phyloP scores from a whole-genome alignment of 192 early-diverging fungal genomes.

The Backusella sp. region DNA sequence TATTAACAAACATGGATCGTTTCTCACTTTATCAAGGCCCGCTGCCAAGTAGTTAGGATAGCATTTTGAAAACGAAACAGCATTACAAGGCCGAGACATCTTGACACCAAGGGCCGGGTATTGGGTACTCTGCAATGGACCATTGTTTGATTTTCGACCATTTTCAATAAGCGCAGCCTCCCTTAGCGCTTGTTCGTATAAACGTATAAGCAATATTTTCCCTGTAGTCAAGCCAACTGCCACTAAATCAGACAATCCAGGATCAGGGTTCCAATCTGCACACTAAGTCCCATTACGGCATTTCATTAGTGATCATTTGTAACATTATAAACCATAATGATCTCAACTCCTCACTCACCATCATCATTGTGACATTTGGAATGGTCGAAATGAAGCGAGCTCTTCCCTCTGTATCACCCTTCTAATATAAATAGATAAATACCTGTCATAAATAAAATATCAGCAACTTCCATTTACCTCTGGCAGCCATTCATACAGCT shows the following conservation, averaged over 20 bases:
- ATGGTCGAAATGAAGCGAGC: constrained; percentile 20
- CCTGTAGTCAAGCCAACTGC: constrained; percentile 62
- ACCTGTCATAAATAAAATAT: background rate
- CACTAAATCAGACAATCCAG: constrained; percentile 51
- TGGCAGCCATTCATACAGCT: constrained; percentile 53
- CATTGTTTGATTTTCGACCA: background rate
- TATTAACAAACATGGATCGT: constrained; percentile 67
- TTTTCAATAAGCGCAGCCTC: background rate
- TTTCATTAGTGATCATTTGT: background rate
- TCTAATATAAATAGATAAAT: background rate
- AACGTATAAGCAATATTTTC: constrained; percentile 49
- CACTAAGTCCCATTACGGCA: constrained; percentile 39
- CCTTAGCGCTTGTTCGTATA: constrained; percentile 33
- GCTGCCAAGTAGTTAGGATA: constrained; percentile 58
- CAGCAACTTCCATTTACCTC: constrained; percentile 9
- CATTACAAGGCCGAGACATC: constrained; percentile 65
- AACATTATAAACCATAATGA: background rate
- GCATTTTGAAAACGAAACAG: constrained; percentile 65
- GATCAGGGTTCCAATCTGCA: constrained; percentile 64
- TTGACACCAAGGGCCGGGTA: constrained; percentile 46
- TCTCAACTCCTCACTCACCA: constrained; percentile 1
- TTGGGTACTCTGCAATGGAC: background rate
- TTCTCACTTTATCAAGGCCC: constrained; percentile 75
- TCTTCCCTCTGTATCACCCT: constrained; percentile 9
- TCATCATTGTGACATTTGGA: constrained; percentile 34